Evolutionary conservation across 768 basidiomycete genomes (phyloP).

Genomic region (Auricularia cornea): DNA sequence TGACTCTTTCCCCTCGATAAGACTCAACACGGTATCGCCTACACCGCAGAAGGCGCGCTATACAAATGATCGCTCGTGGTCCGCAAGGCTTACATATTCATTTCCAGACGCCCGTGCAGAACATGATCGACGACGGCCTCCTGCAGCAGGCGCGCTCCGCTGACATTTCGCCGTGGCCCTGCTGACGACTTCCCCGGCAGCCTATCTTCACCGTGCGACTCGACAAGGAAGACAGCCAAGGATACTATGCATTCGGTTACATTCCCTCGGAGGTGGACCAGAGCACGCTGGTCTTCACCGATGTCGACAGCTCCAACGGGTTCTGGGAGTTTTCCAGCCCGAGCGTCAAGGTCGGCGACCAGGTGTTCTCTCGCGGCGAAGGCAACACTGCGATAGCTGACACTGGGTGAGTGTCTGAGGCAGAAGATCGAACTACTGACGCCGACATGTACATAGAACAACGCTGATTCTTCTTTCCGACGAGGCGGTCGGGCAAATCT

Average conservation of each 20-base stretch:
- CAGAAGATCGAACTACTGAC: background rate
- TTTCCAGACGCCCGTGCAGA: constrained; percentile 27
- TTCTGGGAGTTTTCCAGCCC: constrained; percentile 29
- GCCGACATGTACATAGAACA: constrained; percentile 8
- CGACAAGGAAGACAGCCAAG: constrained; percentile 26
- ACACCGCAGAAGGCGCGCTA: constrained; percentile 16
- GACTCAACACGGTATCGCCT: constrained; percentile 30
- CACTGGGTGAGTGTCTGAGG: constrained; percentile 17
- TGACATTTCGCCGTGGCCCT: background rate
- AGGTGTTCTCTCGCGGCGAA: constrained; percentile 6
- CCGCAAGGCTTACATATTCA: background rate
- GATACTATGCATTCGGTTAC: constrained; percentile 34
- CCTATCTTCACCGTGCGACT: constrained; percentile 23
- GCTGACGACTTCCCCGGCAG: background rate
- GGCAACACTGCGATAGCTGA: constrained; percentile 31
- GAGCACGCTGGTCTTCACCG: background rate
- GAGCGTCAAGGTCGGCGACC: constrained; percentile 1
- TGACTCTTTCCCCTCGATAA: background rate
- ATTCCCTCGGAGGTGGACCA: constrained; percentile 12
- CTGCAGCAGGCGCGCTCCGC: background rate
- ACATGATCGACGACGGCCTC: constrained; percentile 29
- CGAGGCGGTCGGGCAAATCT: constrained; percentile 24
- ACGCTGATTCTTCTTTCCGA: constrained; percentile 25
- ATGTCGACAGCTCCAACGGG: constrained; percentile 23
- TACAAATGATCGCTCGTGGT: background rate